Percentiles rank a stretch among this genome's conserved stretches.
These are phyloP conservation scores for Magnusiomyces sp. DNA, from an alignment of 1,139 yeast genomes.

Conservation along the genomic window DNA sequence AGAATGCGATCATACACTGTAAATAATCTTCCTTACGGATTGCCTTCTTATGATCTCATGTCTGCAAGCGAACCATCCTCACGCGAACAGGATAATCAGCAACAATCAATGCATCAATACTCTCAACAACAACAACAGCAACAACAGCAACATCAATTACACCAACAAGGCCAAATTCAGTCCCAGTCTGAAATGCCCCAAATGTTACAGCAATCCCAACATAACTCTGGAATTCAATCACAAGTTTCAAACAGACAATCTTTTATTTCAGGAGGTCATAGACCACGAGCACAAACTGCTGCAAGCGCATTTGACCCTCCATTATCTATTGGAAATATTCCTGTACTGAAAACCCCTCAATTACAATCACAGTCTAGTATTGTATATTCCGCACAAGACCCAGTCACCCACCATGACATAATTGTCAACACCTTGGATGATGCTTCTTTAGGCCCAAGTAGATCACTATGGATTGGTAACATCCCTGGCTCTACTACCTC, in stretches of 20 bases:
- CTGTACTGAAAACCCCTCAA: constrained; percentile 8
- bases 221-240: background rate
- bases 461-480: constrained; percentile 67
- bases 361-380: constrained; percentile 4
- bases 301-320: constrained; percentile 18
- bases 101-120: background rate
- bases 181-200: constrained; percentile 4
- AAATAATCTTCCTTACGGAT: constrained; percentile 25
- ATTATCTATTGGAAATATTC: constrained; percentile 10
- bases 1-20: constrained; percentile 35
- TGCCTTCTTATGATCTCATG: constrained; percentile 18
- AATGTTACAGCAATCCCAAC: constrained; percentile 6
- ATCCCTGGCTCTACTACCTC: constrained; percentile 49
- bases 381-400: constrained; percentile 8
- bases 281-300: constrained; percentile 23
- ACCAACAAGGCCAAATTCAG: constrained; percentile 7
- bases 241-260: constrained; percentile 13
- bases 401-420: constrained; percentile 11
- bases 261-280: constrained; percentile 8
- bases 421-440: constrained; percentile 43
- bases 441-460: constrained; percentile 66
- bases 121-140: constrained; percentile 15
- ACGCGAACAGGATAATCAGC: constrained; percentile 12
- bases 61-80: constrained; percentile 6
- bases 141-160: constrained; percentile 19